Evolutionary conservation across 352 stramenopile species (phyloP), one percentile per base, ranked within the genome.

Genomic region (Phytophthora brassicae): DNA sequence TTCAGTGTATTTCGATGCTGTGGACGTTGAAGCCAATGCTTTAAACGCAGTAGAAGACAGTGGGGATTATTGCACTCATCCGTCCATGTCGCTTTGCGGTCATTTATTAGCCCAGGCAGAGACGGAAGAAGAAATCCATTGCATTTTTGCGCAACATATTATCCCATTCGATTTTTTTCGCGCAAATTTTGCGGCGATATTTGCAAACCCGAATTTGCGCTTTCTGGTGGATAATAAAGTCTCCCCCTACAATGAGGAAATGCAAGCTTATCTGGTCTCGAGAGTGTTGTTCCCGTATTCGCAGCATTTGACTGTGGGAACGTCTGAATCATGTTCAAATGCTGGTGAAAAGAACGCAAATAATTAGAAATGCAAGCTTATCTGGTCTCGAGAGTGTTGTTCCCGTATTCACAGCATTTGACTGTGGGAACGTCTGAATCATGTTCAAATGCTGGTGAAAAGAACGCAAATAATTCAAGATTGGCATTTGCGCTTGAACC

Each of bases 1-100:
- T 7, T 90, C 81, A 0, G 64, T 94, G 1, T 94, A 92, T 50
- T 94, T 92, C 72, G 83, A 92, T 54, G 84, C 81, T 0, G 71
- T 94, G 20, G 82, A 92, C 26, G 67, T 66, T 57, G 70, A 68
- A 47, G 65, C 26, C 29, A 71, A 55, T 19, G 35, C 60, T 4
- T 20, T 24, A 36, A 38, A 33, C 11, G 31, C 39, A 11, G 16
- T 20, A 19, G 35, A 33, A 19, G 35, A 64, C 23, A 13, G 55
- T 16, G 51, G 41, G 1, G 49, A 52, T 31, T 60, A 64, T 23
- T 54, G 57, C 69, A 72, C 86, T 28, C 74, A 81, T 11, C 83
- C 81, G 12, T 85, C 71, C 20, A 85, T 92, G 72, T 94, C 85
- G 1, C 74, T 94, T 2, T 94, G 85, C 36, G 82, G 85, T 0